Conservation (phyloP, 2,329 filamentous ascomycete species). For the Hypomyces perniciosus region DNA sequence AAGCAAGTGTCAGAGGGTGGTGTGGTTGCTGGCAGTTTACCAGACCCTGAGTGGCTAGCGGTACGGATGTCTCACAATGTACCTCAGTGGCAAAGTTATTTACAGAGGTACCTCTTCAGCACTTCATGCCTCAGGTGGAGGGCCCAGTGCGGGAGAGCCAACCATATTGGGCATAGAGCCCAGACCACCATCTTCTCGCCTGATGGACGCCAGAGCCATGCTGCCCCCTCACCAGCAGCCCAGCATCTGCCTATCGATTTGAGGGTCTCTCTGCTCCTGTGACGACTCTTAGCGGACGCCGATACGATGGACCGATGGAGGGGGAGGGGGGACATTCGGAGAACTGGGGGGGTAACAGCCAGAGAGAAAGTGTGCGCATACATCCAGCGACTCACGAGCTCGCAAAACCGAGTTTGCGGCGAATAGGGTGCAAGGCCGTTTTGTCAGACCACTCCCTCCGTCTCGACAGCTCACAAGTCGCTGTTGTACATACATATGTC, state of each 20-base stretch:
- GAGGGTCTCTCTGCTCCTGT: constrained; percentile 15
- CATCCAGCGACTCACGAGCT: background rate
- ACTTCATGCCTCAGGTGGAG: constrained; percentile 2
- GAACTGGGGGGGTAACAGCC: constrained; percentile 5
- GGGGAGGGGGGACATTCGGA: background rate
- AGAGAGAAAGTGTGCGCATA: constrained; percentile 3
- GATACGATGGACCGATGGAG: constrained; percentile 13
- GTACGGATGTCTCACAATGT: constrained; percentile 6
- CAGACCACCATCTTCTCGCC: constrained; percentile 10
- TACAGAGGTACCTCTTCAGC: constrained; percentile 5
- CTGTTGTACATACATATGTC: constrained; percentile 4
- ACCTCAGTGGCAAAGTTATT: constrained; percentile 8
- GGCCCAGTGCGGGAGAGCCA: constrained; percentile 11
- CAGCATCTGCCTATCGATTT: constrained; percentile 14
- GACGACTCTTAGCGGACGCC: constrained; percentile 13
- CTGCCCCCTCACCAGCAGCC: constrained; percentile 3
- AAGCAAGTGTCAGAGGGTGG: constrained; percentile 9
- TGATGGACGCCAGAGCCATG: constrained; percentile 14
- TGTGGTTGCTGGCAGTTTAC: constrained; percentile 4
- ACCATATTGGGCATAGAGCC: constrained; percentile 11
- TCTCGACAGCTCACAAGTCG: constrained; percentile 5
- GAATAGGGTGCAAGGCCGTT: constrained; percentile 8
- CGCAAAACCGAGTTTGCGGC: background rate
- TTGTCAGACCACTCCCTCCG: constrained; percentile 4
- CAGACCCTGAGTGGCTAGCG: constrained; percentile 7